Evolutionary conservation across 2,329 filamentous ascomycete genomes (phyloP).

Genomic region (Scleromitrula shiraiana): DNA sequence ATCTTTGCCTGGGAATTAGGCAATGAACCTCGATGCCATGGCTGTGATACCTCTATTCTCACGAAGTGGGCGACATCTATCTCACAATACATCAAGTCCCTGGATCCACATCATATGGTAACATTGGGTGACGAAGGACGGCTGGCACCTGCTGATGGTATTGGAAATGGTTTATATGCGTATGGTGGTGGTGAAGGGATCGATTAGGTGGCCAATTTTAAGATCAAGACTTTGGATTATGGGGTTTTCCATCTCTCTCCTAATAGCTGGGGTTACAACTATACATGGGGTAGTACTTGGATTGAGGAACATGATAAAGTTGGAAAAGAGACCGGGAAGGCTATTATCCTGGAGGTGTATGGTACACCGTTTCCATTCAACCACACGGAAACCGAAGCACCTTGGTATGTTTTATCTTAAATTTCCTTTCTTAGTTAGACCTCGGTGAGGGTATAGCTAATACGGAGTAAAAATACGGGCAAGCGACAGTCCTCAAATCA

Average conservation of each 20-base stretch:
- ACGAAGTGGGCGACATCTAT: slow-evolving; percentile 50
- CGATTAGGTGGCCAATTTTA: slow-evolving; percentile 41
- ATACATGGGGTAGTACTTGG: slow-evolving; percentile 39
- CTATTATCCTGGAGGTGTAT: slow-evolving; percentile 35
- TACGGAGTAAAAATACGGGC: slow-evolving; percentile 11
- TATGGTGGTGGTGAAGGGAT: slow-evolving; percentile 38
- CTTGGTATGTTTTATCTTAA: slow-evolving; percentile 11
- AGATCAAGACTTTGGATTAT: slow-evolving; percentile 41
- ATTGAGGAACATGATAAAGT: slow-evolving; percentile 37
- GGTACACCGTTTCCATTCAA: slow-evolving; percentile 24
- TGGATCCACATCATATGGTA: slow-evolving; percentile 54
- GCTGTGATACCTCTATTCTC: slow-evolving; percentile 49
- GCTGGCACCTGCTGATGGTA: slow-evolving; percentile 33
- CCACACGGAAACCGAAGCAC: slow-evolving; percentile 17
- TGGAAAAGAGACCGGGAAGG: slow-evolving; percentile 33
- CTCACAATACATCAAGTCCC: slow-evolving; percentile 53
- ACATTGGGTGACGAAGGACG: slow-evolving; percentile 57
- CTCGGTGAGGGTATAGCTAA: background rate
- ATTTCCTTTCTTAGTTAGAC: background rate
- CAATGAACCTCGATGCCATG: slow-evolving; percentile 57
- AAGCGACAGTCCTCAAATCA: slow-evolving; percentile 17
- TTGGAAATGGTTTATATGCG: slow-evolving; percentile 36
- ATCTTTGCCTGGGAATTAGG: slow-evolving; percentile 62
- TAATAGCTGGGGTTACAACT: slow-evolving; percentile 33
- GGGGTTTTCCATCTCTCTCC: slow-evolving; percentile 47